Conservation (phyloP, 83 land plant species). For the Diphasiastrum complanatum region DNA sequence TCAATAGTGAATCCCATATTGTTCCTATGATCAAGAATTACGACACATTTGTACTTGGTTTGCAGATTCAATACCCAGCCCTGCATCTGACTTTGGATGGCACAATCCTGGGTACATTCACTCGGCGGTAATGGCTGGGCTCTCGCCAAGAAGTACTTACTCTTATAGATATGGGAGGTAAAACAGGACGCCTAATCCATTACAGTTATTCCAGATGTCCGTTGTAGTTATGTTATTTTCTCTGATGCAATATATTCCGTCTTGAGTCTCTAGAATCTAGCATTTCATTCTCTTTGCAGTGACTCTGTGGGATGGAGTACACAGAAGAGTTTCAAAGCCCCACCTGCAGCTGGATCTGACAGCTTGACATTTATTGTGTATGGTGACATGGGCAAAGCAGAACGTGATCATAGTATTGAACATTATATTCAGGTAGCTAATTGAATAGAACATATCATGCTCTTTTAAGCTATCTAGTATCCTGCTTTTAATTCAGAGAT, state of each 20-base stretch:
- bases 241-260: too few relatives aligned
- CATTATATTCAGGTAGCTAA: slow-evolving; percentile 5
- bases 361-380: neutral
- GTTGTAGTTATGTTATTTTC: neutral
- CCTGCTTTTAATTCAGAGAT: too few relatives aligned
- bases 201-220: neutral
- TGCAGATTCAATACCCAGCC: neutral
- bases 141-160: neutral
- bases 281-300: too few relatives aligned
- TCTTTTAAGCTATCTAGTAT: too few relatives aligned
- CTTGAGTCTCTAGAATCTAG: too few relatives aligned
- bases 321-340: neutral
- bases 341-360: slow-evolving; percentile 2
- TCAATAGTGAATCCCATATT: too few relatives aligned
- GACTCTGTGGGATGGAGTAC: slow-evolving; percentile 7
- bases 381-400: slow-evolving; percentile 16
- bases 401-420: slow-evolving; percentile 2
- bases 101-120: slow-evolving; percentile 10
- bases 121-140: neutral
- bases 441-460: too few relatives aligned
- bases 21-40: neutral
- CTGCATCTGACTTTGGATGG: slow-evolving; percentile 14
- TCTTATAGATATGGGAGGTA: slow-evolving; percentile 16
- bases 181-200: neutral
- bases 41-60: neutral